These are phyloP conservation scores for Senna tora DNA, from an alignment of 306 rosid species.

Conservation along the genomic window DNA sequence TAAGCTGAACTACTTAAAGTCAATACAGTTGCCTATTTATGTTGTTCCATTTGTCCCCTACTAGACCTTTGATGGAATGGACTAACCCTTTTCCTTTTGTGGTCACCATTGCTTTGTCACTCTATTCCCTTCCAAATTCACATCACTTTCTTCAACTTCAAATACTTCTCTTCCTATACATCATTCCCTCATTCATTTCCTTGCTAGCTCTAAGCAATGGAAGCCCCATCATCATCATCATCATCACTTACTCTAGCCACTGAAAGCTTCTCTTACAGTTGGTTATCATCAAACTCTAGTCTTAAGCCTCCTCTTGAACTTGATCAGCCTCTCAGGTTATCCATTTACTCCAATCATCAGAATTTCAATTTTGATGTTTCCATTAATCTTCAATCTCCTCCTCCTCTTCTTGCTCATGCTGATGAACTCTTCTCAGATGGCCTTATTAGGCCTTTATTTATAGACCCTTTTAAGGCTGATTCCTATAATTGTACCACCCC, in stretches of 20 bases:
- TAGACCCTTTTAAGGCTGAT: constrained; percentile 29
- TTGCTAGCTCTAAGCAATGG: constrained; percentile 38
- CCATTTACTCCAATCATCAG: constrained; percentile 25
- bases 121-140: constrained; percentile 44
- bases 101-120: constrained; percentile 59
- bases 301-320: constrained; percentile 9
- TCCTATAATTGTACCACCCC: constrained; percentile 17
- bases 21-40: constrained; percentile 42
- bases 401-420: constrained; percentile 54
- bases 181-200: constrained; percentile 1
- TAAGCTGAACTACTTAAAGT: constrained; percentile 36
- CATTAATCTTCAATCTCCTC: constrained; percentile 37
- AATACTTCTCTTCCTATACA: constrained; percentile 19
- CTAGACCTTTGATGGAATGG: constrained; percentile 54
- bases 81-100: constrained; percentile 46
- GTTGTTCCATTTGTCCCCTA: constrained; percentile 65
- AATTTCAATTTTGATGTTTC: constrained; percentile 58
- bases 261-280: constrained; percentile 72
- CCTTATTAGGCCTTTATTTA: constrained; percentile 45
- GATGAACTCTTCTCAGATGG: constrained; percentile 74
- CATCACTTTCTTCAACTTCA: constrained; percentile 36
- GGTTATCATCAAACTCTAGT: constrained; percentile 56
- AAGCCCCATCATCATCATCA: too few species aligned
- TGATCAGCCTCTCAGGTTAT: background rate
- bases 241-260: constrained; percentile 60